Evolutionary conservation across 2,329 filamentous ascomycete species (phyloP).

Genomic region (Fusarium floridanum): DNA sequence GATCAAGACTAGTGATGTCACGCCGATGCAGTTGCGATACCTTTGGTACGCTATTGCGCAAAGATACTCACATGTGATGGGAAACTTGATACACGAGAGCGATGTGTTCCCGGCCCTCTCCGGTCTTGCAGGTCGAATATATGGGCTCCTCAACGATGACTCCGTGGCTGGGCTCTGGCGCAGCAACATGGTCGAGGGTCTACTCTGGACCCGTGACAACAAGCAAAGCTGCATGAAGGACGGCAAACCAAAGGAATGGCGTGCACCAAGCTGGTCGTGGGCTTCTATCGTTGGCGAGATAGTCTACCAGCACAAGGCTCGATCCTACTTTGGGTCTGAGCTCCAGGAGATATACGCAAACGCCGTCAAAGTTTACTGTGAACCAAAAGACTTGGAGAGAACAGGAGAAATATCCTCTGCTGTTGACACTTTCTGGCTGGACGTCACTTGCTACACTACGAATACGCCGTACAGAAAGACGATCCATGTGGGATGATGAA

Average conservation of each 20-base stretch:
- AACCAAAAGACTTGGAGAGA: not conserved
- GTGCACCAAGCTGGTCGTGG: constrained; percentile 29
- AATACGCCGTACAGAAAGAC: not conserved
- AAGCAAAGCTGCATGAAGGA: not conserved
- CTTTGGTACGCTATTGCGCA: constrained; percentile 27
- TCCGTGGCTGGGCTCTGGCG: constrained; percentile 21
- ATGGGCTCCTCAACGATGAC: constrained; percentile 13
- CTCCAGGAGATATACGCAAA: constrained; percentile 12
- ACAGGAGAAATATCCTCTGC: constrained; percentile 9
- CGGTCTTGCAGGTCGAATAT: constrained; percentile 22
- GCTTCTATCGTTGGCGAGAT: constrained; percentile 16
- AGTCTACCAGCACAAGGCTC: constrained; percentile 6
- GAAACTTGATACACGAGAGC: constrained; percentile 21
- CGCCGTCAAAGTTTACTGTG: constrained; percentile 3
- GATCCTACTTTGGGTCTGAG: not conserved
- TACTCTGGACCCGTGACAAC: constrained; percentile 6
- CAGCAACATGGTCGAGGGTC: constrained; percentile 11
- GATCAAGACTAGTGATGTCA: constrained; percentile 22
- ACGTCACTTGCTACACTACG: not conserved
- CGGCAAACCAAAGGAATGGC: not conserved
- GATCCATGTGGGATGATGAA: not conserved
- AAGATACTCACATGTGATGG: constrained; percentile 18
- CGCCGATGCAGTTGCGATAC: constrained; percentile 8
- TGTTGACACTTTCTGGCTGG: constrained; percentile 15
- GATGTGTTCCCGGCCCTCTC: constrained; percentile 31